These are phyloP conservation scores for Arachis hypogaea DNA, from an alignment of 306 rosid genomes.

Conservation along the genomic window DNA sequence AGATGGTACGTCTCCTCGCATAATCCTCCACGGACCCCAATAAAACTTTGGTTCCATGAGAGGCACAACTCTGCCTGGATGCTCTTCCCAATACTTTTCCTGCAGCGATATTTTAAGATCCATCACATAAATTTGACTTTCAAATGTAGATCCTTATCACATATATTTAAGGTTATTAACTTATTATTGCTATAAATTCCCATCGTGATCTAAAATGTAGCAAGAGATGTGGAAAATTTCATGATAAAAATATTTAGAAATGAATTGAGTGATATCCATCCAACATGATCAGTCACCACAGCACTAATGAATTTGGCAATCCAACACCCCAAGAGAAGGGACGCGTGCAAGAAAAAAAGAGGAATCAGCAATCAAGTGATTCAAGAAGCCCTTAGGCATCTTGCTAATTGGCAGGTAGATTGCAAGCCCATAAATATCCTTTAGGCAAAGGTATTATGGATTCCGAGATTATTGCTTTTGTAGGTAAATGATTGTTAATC, in stretches of 20 bases:
- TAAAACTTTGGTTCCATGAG: conserved; percentile 79
- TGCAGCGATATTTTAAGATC: conserved; percentile 33
- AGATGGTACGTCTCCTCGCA: conserved; percentile 56
- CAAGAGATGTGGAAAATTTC: conserved; percentile 3
- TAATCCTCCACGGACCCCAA: conserved; percentile 75
- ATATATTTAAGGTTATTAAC: neutral
- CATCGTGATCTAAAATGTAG: neutral
- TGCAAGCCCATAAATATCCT: conserved; percentile 12
- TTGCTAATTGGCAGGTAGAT: neutral
- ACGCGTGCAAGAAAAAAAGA: too few species aligned
- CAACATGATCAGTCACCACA: neutral
- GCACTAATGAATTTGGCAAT: neutral
- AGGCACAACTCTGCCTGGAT: conserved; percentile 78
- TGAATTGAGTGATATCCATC: neutral
- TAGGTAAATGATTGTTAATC: neutral
- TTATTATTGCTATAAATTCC: neutral
- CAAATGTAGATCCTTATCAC: neutral
- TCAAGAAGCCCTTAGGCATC: neutral
- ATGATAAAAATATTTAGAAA: neutral
- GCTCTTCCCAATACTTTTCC: conserved; percentile 97
- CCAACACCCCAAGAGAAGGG: too few species aligned
- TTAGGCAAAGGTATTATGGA: neutral
- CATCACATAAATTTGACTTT: conserved; percentile 1
- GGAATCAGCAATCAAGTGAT: neutral
- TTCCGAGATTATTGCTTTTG: conserved; percentile 12